Conservation (phyloP, 345 rosid species). For the Draba incana region DNA sequence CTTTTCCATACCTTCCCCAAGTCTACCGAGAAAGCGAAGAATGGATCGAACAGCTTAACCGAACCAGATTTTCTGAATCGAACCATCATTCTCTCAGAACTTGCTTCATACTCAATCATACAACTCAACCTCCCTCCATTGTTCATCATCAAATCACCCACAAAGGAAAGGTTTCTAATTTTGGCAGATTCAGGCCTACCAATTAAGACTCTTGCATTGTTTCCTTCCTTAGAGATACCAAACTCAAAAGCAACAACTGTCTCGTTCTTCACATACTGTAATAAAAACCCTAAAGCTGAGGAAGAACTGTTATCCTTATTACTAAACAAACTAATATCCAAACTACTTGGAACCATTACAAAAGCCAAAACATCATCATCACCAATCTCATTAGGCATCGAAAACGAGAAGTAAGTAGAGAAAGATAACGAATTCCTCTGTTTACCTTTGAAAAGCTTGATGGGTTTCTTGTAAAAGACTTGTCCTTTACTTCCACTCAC, state of each 20-base stretch:
- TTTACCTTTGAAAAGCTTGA: conserved; percentile 69
- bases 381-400: conserved; percentile 48
- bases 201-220: conserved; percentile 57
- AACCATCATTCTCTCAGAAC: conserved; percentile 68
- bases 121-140: conserved; percentile 63
- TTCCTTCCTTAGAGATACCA: conserved; percentile 46
- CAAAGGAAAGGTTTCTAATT: conserved; percentile 43
- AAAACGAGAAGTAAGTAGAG: conserved; percentile 73
- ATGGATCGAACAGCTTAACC: conserved; percentile 59
- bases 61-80: conserved; percentile 55
- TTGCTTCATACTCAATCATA: conserved; percentile 80
- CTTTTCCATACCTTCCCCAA: conserved; percentile 53
- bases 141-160: conserved; percentile 37
- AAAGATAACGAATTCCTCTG: conserved; percentile 54
- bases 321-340: conserved; percentile 47
- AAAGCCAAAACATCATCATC: conserved; percentile 68
- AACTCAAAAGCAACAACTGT: conserved; percentile 52
- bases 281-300: conserved; percentile 41
- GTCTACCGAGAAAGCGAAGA: conserved; percentile 57
- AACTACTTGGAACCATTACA: conserved; percentile 59
- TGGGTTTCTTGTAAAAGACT: conserved; percentile 67
- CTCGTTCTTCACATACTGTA: conserved; percentile 7
- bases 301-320: conserved; percentile 36
- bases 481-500: conserved; percentile 54
- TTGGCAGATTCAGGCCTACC: conserved; percentile 58